Conservation (phyloP, 2,329 filamentous ascomycete genomes). For the Pezicula carpinea region DNA sequence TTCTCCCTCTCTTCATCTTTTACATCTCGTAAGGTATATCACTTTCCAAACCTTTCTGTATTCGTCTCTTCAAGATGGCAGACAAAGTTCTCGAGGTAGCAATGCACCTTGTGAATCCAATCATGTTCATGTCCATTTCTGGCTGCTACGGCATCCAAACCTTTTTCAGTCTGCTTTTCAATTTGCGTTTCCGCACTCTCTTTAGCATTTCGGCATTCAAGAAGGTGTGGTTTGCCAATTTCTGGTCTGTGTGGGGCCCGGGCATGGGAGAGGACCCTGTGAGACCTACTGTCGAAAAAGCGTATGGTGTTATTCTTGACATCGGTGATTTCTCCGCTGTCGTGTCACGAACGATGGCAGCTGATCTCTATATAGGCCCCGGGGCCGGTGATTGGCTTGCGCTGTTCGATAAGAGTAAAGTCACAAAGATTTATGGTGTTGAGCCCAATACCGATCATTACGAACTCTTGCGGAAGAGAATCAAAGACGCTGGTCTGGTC, state of each 20-base stretch:
- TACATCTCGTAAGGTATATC: neutral
- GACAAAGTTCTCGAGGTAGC: neutral
- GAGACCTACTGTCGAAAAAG: conserved; percentile 32
- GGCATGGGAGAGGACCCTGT: conserved; percentile 41
- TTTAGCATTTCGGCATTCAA: conserved; percentile 35
- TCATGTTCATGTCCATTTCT: conserved; percentile 47
- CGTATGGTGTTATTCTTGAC: conserved; percentile 36
- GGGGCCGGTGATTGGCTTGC: conserved; percentile 57
- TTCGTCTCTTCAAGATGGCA: neutral
- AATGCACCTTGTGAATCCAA: conserved; percentile 39
- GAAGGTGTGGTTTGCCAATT: conserved; percentile 52
- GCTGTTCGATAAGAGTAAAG: conserved; percentile 34
- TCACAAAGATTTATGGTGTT: conserved; percentile 51
- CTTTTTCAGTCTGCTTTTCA: conserved; percentile 36
- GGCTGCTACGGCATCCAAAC: conserved; percentile 47
- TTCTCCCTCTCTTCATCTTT: neutral
- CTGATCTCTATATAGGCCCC: conserved; percentile 37
- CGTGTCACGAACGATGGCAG: conserved; percentile 34
- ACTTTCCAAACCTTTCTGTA: neutral
- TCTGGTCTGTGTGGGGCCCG: conserved; percentile 55
- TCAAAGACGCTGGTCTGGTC: conserved; percentile 47
- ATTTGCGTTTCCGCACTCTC: conserved; percentile 32
- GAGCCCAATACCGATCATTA: conserved; percentile 58
- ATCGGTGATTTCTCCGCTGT: conserved; percentile 51
- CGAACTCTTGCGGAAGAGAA: conserved; percentile 38